Conservation (phyloP, 2,329 filamentous ascomycete species). For the Aspergillus carbonarius region DNA sequence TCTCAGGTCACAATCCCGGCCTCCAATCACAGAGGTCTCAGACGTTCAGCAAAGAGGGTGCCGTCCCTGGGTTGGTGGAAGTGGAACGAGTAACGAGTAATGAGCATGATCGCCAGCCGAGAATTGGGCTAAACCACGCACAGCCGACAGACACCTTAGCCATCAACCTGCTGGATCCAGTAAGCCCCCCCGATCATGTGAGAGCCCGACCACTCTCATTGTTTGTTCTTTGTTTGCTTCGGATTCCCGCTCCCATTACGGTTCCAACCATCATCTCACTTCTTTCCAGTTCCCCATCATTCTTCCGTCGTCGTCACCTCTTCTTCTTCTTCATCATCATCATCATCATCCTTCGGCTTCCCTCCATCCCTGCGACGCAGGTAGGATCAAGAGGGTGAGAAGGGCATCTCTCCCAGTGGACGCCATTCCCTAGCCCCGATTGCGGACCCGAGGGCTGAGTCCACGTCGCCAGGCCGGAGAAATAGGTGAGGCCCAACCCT, state of each 20-base stretch:
- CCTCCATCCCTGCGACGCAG: not conserved
- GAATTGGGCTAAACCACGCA: not conserved
- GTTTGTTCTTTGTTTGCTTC: not conserved
- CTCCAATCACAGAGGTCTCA: not conserved
- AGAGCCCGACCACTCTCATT: not conserved
- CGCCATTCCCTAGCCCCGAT: not conserved
- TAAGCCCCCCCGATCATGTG: not conserved
- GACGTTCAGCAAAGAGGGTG: too few species aligned
- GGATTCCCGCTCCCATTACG: not conserved
- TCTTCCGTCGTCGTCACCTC: too few species aligned
- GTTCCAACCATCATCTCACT: not conserved
- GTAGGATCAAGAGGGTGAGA: not conserved
- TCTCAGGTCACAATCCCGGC: not conserved
- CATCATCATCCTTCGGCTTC: not conserved
- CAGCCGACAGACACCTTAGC: not conserved
- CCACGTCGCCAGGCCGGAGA: not conserved
- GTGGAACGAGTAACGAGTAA: too few species aligned
- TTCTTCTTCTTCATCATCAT: too few species aligned
- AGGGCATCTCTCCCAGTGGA: not conserved
- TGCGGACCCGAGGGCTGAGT: not conserved
- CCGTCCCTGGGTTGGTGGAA: too few species aligned
- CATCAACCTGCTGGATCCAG: not conserved
- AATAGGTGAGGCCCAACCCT: not conserved
- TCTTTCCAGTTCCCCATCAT: not conserved
- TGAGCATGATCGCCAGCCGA: not conserved